phyloP scores from a whole-genome alignment of 1,284 basidiomycete species.

The Boletellus deceptivus region DNA sequence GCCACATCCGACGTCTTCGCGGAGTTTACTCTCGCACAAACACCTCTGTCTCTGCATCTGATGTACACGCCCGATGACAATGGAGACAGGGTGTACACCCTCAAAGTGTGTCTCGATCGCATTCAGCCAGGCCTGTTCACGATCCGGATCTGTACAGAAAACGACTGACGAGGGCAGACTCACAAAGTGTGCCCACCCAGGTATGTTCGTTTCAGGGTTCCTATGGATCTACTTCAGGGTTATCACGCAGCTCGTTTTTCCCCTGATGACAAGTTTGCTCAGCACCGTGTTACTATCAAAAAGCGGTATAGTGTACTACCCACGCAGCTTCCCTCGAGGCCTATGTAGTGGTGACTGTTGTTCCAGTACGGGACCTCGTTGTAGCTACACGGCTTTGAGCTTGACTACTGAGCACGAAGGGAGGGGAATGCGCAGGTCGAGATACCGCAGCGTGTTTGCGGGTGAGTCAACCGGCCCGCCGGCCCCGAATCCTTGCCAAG shows the following conservation, averaged over 20 bases:
- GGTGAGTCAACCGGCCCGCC: too few relatives aligned
- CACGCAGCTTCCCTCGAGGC: slow-evolving; percentile 88
- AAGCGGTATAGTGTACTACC: slow-evolving; percentile 83
- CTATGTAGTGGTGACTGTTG: slow-evolving; percentile 31
- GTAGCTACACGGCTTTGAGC: background rate
- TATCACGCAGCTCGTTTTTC: slow-evolving; percentile 79
- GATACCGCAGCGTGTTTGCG: too few relatives aligned
- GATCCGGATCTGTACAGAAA: slow-evolving; percentile 57
- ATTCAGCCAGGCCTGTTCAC: slow-evolving; percentile 7
- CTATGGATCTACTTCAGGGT: slow-evolving; percentile 8
- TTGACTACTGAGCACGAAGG: background rate
- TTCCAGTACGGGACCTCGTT: too few relatives aligned
- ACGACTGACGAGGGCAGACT: slow-evolving; percentile 74
- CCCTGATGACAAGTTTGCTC: slow-evolving; percentile 96
- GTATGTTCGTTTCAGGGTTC: slow-evolving; percentile 39
- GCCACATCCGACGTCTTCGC: slow-evolving; percentile 2
- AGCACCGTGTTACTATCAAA: slow-evolving; percentile 94
- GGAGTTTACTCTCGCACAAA: slow-evolving; percentile 15
- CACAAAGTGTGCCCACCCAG: slow-evolving; percentile 93
- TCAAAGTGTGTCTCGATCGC: slow-evolving; percentile 63
- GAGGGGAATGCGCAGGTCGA: too few relatives aligned
- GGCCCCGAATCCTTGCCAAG: too few relatives aligned
- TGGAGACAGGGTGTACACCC: slow-evolving; percentile 85
- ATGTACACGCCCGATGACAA: slow-evolving; percentile 86
- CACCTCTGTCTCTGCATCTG: slow-evolving; percentile 62